Evolutionary conservation across 1,139 yeast species (phyloP).

Genomic region (Lodderomyces metapsilosis): DNA sequence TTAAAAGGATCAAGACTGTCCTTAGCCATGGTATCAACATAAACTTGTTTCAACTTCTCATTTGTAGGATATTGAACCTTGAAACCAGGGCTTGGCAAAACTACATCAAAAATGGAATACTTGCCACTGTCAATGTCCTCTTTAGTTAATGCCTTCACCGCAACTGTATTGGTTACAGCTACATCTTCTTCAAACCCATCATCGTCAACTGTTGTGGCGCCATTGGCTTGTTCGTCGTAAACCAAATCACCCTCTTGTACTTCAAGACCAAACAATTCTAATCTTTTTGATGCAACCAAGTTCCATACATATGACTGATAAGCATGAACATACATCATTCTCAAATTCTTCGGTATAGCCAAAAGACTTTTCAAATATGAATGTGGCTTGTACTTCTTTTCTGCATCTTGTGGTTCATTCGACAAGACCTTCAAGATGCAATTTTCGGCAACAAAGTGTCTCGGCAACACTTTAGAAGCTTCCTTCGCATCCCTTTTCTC

Average conservation of each 20-base stretch:
- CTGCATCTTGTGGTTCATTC: slow-evolving; percentile 40
- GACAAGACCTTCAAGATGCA: slow-evolving; percentile 63
- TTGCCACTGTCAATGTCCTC: slow-evolving; percentile 64
- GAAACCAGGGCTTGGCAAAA: slow-evolving; percentile 92
- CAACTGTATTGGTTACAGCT: slow-evolving; percentile 48
- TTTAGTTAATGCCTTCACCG: slow-evolving; percentile 70
- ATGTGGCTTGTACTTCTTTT: slow-evolving; percentile 45
- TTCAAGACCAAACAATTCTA: slow-evolving; percentile 65
- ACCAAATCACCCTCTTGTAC: slow-evolving; percentile 86
- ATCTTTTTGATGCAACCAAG: slow-evolving; percentile 73
- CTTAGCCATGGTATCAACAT: slow-evolving; percentile 69
- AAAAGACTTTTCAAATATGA: slow-evolving; percentile 77
- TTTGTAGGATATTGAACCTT: slow-evolving; percentile 82
- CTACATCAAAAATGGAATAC: slow-evolving; percentile 76
- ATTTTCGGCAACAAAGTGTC: slow-evolving; percentile 81
- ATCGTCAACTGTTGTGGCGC: slow-evolving; percentile 31
- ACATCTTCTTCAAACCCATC: slow-evolving; percentile 65
- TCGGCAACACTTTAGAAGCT: slow-evolving; percentile 78
- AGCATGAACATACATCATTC: slow-evolving; percentile 96
- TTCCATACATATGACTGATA: slow-evolving; percentile 98
- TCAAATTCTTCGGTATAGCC: slow-evolving; percentile 87
- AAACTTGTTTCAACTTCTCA: slow-evolving; percentile 56
- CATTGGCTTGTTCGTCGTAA: slow-evolving; percentile 27
- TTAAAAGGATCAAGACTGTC: slow-evolving; percentile 82
- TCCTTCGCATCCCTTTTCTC: slow-evolving; percentile 63